phyloP scores from a whole-genome alignment of 441 rosid species.

The Gossypium trilobum region DNA sequence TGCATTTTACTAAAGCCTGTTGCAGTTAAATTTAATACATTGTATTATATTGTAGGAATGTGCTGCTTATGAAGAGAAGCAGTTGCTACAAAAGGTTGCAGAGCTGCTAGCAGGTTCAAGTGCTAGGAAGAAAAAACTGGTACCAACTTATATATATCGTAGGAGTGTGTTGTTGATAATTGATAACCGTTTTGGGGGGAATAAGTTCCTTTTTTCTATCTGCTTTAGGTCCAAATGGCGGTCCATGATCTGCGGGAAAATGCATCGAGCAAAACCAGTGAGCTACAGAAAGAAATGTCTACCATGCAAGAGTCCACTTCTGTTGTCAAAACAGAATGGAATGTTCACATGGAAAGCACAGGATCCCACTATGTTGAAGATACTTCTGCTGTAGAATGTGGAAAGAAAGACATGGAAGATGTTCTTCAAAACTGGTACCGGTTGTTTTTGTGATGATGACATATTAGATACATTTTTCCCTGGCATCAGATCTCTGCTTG shows the following conservation, averaged over 20 bases:
- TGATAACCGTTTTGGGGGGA: not conserved
- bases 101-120: slow-evolving; percentile 75
- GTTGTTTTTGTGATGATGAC: slow-evolving; percentile 1
- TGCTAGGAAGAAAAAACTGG: slow-evolving; percentile 75
- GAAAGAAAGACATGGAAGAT: slow-evolving; percentile 69
- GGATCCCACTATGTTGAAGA: slow-evolving; percentile 66
- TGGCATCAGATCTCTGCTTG: not conserved
- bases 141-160: slow-evolving; percentile 14
- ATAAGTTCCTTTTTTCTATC: slow-evolving; percentile 5
- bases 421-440: slow-evolving; percentile 73
- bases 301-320: slow-evolving; percentile 78
- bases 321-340: slow-evolving; percentile 73
- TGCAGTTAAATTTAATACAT: slow-evolving; percentile 6
- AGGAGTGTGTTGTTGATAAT: not conserved
- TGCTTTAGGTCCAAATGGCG: slow-evolving; percentile 67
- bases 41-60: slow-evolving; percentile 12
- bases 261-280: slow-evolving; percentile 59
- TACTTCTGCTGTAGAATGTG: slow-evolving; percentile 62
- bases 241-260: slow-evolving; percentile 78
- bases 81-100: slow-evolving; percentile 80
- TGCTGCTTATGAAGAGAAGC: slow-evolving; percentile 61
- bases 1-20: not conserved
- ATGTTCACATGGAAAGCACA: slow-evolving; percentile 59
- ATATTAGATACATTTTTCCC: not conserved
- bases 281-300: slow-evolving; percentile 81